Base-by-base conservation (phyloP, 768 basidiomycete species). In the Hydnomerulius pinastri region DNA sequence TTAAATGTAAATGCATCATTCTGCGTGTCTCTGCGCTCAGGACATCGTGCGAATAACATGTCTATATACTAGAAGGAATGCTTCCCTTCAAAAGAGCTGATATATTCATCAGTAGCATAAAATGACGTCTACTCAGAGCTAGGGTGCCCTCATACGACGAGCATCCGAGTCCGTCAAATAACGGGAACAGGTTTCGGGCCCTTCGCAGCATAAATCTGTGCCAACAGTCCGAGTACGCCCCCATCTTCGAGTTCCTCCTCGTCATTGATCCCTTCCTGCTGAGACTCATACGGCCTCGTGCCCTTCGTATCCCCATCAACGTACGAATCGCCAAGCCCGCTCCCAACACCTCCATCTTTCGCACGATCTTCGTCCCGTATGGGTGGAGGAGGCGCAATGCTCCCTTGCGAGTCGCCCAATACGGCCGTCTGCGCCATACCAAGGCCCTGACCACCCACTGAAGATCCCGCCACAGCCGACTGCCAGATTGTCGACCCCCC, bases 151-250 rank as follows among this genome's bases (percentile, higher is more conserved):
- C 25, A 20, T 18, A 43, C 10, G 17, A n/a, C n/a, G n/a, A n/a
- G n/a, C n/a, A n/a, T n/a, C n/a, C n/a, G n/a, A n/a, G 37, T 25
- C 27, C n/a, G 12, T 56, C 64, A 77, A 48, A 82, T 76, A 17
- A 77, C 73, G 38, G 77, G 72, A 5, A 73, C 70, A 47, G 77
- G 76, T 49, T 76, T 77, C 40, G 82, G 53, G 1, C 55, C 81
- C 53, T 73, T 76, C 58, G 79, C 74, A 39, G 79, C 83, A 68
- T 95, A 92, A 43, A 97, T 94, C 73, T 95, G 87, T 36, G 90
- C 87, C 59, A 97, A 65, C 55, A 97, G 63, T 18, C 90, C 91
- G 54, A 96, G 71, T 55, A 97, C 86, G 15, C 94, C 93, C 0
- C 81, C 90, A 68, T 94, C 91, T 60, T 82, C 82, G 54, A 88